Evolutionary conservation across 345 rosid species (phyloP).

Genomic region (Gossypium rotundifolium): DNA sequence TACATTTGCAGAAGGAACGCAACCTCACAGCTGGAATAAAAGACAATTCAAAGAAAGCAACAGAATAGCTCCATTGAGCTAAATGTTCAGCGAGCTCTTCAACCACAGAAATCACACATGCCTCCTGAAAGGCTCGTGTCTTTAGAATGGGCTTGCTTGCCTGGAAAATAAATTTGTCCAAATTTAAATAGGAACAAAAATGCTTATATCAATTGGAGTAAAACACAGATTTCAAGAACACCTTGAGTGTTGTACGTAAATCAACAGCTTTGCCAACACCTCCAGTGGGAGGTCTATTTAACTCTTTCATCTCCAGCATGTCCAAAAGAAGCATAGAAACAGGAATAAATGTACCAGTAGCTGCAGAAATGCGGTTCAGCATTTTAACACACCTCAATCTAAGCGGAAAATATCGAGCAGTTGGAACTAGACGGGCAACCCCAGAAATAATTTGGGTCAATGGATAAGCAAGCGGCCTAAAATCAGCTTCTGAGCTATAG

Average conservation of each 20-base stretch:
- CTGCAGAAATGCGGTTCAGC: conserved; percentile 78
- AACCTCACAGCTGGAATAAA: conserved; percentile 68
- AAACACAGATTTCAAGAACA: conserved; percentile 14
- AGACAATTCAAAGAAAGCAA: conserved; percentile 79
- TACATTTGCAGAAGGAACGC: conserved; percentile 69
- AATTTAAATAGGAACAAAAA: conserved; percentile 1
- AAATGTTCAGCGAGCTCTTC: conserved; percentile 91
- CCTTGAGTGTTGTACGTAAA: conserved; percentile 68
- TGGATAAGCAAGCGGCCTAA: conserved; percentile 86
- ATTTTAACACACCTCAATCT: conserved; percentile 84
- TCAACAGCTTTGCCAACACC: conserved; percentile 90
- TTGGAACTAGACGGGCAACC: conserved; percentile 87
- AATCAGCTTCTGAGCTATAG: conserved; percentile 62
- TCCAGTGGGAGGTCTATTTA: conserved; percentile 72
- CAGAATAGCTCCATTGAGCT: conserved; percentile 82
- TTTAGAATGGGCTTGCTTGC: conserved; percentile 75
- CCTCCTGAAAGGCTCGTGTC: conserved; percentile 94
- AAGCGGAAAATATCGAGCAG: conserved; percentile 89
- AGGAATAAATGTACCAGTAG: conserved; percentile 75
- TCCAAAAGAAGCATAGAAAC: conserved; percentile 87
- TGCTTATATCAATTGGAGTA: neutral
- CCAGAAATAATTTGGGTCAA: conserved; percentile 81
- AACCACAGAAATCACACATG: conserved; percentile 73
- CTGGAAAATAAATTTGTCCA: conserved; percentile 27
- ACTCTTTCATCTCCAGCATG: conserved; percentile 97